Conservation (phyloP, 202 grass and related monocot genomes). For the Zoysia matrella region DNA sequence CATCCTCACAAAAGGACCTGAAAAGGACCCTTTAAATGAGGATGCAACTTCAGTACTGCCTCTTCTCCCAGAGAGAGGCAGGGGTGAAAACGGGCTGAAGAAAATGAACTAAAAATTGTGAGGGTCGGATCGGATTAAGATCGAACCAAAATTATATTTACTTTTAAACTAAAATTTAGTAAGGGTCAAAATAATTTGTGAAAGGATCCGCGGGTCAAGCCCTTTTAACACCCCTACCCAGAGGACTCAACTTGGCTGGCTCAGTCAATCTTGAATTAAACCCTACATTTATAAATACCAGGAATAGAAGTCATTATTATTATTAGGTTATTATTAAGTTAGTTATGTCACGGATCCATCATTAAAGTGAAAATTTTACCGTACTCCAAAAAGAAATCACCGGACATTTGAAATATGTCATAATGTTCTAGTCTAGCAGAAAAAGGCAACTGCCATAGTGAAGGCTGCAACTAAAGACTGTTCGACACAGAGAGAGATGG, state of each 20-base stretch:
- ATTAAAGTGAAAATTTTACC: neutral
- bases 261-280: conserved; percentile 98
- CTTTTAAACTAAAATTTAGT: too few relatives aligned
- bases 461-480: neutral
- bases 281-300: conserved; percentile 60
- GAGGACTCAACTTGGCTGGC: conserved; percentile 58
- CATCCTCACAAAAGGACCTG: conserved; percentile 30
- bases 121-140: too few relatives aligned
- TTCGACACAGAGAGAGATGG: conserved; percentile 2
- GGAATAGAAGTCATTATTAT: neutral
- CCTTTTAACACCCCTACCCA: too few relatives aligned
- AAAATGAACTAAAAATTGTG: too few relatives aligned
- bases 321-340: neutral
- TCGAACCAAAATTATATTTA: too few relatives aligned
- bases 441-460: neutral
- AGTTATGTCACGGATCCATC: neutral
- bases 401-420: neutral
- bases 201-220: too few relatives aligned
- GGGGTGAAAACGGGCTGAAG: too few relatives aligned
- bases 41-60: conserved; percentile 94
- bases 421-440: neutral
- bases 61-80: conserved; percentile 70
- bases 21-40: conserved; percentile 76
- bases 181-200: too few relatives aligned
- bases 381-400: neutral